Evolutionary conservation across 73 alveolate genomes (phyloP), one percentile per base, ranked within the genome.

Genomic region (Blepharisma stoltei): DNA sequence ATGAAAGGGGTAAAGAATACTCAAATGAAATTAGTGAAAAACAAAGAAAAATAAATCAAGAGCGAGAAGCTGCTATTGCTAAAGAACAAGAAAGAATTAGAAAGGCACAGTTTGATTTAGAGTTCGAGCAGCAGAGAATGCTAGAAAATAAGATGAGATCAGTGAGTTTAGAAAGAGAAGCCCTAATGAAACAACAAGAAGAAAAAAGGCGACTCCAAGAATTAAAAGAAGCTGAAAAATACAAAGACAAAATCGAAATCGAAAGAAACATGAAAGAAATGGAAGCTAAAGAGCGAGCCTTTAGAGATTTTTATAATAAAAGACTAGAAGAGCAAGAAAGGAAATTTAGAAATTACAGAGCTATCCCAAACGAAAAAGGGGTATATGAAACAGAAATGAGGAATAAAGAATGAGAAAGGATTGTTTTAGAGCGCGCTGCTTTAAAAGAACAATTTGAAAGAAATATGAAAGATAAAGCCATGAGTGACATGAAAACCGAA

Each of bases 81-180:
- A 9, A 8, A 20, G 73, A 60, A 60, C 73, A 60, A 60, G 49
- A 60, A 60, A 60, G 73, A 25, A 60, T 60, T 1, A 60, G 46
- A 60, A 60, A 20, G 46, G 23, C 73, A 8, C 73, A 60, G 23
- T 9, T 14, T 8, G 73, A 60, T 9, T 25, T 60, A 25, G 73
- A 60, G 23, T 8, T 9, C 2, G 73, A 60, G 23, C 14, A 25
- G 45, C 73, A 18, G 14, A 14, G 46, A 5, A 38, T 14, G 45
- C 0, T 18, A 14, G 11, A 9, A n/a, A 25, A 18, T 8, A 60
- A 25, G 23, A n/a, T 14, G 14, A 60, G 23, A 25, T 14, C 46
- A 60, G 5, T 60, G 0, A n/a, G 23, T 2, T 14, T 18, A 18
- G 73, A 60, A 60, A n/a, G 23, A 5, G 73, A 60, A 14, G 73